Conservation (phyloP, 331 rosid species). For the Quercus phellos region DNA sequence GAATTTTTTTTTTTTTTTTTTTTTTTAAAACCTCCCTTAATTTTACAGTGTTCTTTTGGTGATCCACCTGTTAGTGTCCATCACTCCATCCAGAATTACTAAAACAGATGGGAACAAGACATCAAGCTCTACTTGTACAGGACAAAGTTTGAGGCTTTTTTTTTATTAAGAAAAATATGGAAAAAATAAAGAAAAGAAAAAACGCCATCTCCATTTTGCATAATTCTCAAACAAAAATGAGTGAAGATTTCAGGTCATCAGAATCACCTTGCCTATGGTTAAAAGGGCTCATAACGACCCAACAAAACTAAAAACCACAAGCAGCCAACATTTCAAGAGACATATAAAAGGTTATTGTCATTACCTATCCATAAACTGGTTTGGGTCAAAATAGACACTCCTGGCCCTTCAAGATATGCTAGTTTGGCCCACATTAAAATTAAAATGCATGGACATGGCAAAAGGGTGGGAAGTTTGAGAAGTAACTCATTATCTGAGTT, state of each 20-base stretch:
- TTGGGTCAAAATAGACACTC: not conserved
- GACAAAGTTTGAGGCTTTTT: not conserved
- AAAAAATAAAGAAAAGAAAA: no score
- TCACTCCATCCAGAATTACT: constrained; percentile 11
- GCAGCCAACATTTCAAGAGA: not conserved
- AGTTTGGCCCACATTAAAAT: not conserved
- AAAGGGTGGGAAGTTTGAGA: not conserved
- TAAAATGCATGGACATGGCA: not conserved
- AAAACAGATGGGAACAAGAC: constrained; percentile 4
- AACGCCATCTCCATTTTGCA: not conserved
- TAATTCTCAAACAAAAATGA: not conserved
- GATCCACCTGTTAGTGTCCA: constrained; percentile 9
- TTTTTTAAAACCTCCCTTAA: not conserved
- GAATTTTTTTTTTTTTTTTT: no score
- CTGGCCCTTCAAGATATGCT: not conserved
- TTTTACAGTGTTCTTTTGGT: not conserved
- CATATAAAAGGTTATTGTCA: not conserved
- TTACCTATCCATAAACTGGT: not conserved
- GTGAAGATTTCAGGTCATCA: not conserved
- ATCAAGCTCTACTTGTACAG: not conserved
- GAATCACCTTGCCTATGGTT: not conserved
- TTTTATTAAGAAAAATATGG: not conserved
- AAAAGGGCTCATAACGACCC: not conserved
- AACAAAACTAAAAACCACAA: not conserved
- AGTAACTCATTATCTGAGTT: not conserved